Evolutionary conservation across 192 early-diverging fungal genomes (phyloP).

Genomic region (Dissophora ornata): DNA sequence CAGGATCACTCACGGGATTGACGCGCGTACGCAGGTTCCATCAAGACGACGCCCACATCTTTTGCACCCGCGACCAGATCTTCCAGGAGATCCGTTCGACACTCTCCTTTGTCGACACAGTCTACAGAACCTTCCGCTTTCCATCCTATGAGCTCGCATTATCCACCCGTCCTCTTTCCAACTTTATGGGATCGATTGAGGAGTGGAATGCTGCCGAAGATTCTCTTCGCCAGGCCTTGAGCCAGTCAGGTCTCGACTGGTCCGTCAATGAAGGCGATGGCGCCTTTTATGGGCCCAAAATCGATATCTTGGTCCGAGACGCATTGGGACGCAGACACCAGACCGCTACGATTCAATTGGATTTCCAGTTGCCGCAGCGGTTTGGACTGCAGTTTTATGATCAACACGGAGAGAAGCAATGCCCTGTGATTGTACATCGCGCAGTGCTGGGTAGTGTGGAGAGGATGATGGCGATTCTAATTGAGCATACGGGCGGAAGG

Average conservation of each 20-base stretch:
- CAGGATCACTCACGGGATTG: conserved; percentile 89
- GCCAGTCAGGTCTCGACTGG: conserved; percentile 70
- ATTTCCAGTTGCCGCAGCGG: conserved; percentile 92
- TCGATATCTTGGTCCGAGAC: conserved; percentile 89
- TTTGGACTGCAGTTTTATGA: conserved; percentile 84
- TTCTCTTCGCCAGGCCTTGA: conserved; percentile 76
- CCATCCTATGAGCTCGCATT: conserved; percentile 79
- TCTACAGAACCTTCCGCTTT: conserved; percentile 86
- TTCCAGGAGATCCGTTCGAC: conserved; percentile 80
- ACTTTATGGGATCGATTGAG: conserved; percentile 74
- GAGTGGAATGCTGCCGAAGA: conserved; percentile 88
- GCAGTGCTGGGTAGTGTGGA: conserved; percentile 92
- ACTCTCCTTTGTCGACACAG: conserved; percentile 80
- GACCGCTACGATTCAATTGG: conserved; percentile 94
- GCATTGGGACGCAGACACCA: conserved; percentile 86
- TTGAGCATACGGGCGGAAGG: conserved; percentile 89
- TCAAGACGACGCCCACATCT: conserved; percentile 98
- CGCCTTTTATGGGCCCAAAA: conserved; percentile 97
- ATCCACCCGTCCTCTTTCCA: conserved; percentile 81
- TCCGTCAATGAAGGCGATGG: conserved; percentile 87
- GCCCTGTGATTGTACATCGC: conserved; percentile 95
- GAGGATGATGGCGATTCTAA: conserved; percentile 95
- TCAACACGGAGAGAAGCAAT: conserved; percentile 69
- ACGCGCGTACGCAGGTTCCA: conserved; percentile 95
- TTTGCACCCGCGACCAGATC: conserved; percentile 87